Conservation (phyloP, 2,329 filamentous ascomycete genomes). For the Gaeumannomyces sp. region DNA sequence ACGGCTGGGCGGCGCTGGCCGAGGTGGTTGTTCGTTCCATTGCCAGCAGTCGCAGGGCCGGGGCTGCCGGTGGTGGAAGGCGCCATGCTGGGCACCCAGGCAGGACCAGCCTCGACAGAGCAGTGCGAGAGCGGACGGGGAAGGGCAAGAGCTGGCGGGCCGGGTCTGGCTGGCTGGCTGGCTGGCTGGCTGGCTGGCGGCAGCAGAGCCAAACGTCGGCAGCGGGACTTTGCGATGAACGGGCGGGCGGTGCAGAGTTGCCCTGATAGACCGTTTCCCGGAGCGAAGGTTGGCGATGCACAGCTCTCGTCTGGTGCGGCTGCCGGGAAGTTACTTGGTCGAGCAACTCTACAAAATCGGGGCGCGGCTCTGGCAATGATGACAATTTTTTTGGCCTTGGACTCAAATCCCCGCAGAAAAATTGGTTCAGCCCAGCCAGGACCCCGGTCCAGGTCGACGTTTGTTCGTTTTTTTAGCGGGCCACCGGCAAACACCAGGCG, state of each 20-base stretch:
- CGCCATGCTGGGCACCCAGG: no score
- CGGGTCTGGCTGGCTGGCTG: no score
- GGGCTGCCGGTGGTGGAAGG: no score
- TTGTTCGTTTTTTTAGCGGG: neutral
- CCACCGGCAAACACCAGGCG: neutral
- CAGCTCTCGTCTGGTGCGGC: neutral
- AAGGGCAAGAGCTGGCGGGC: no score
- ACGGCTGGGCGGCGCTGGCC: no score
- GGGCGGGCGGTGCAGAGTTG: neutral
- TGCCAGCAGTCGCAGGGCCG: no score
- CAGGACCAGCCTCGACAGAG: no score
- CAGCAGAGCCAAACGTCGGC: no score
- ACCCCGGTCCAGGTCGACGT: neutral
- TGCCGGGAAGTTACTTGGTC: neutral
- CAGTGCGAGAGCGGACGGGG: no score
- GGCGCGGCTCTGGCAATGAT: neutral
- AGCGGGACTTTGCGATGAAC: no score
- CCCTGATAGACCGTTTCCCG: neutral
- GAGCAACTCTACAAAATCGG: neutral
- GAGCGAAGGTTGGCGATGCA: neutral
- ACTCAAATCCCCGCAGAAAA: conserved; percentile 7
- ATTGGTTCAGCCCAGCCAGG: neutral
- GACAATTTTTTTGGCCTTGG: neutral
- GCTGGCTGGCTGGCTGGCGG: no score
- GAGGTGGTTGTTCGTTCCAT: no score